These are phyloP conservation scores for Calonectria hongkongensis DNA, from an alignment of 2,329 filamentous ascomycete genomes.

Conservation along the genomic window DNA sequence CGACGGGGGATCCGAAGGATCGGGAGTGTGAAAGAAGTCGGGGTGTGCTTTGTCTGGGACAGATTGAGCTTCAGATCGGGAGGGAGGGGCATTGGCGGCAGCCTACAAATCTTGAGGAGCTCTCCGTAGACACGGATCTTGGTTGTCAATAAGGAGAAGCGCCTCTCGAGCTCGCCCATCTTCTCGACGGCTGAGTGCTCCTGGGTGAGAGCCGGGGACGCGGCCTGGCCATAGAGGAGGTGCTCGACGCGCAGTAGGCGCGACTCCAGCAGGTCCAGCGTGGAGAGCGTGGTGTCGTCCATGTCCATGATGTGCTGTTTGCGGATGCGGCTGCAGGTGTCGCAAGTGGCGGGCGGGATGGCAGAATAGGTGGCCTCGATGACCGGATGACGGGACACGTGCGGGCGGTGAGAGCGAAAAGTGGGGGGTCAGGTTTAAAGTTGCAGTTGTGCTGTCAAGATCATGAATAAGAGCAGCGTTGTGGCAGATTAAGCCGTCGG, in stretches of 20 bases:
- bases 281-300: slow-evolving; percentile 72
- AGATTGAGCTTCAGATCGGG: slow-evolving; percentile 13
- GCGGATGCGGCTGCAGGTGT: slow-evolving; percentile 41
- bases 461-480: slow-evolving; percentile 38
- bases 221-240: slow-evolving; percentile 70
- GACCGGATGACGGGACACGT: slow-evolving; percentile 37
- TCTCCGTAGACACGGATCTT: slow-evolving; percentile 75
- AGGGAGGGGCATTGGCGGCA: neutral
- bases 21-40: slow-evolving; percentile 71
- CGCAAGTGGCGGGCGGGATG: slow-evolving; percentile 36
- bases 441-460: slow-evolving; percentile 38
- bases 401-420: slow-evolving; percentile 48
- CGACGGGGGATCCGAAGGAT: slow-evolving; percentile 68
- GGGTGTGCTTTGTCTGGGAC: slow-evolving; percentile 71
- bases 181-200: slow-evolving; percentile 65
- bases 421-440: slow-evolving; percentile 54
- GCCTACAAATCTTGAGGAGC: slow-evolving; percentile 76
- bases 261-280: slow-evolving; percentile 74
- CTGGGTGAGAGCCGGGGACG: slow-evolving; percentile 57
- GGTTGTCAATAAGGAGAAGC: slow-evolving; percentile 70
- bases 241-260: slow-evolving; percentile 77
- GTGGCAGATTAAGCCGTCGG: slow-evolving; percentile 22
- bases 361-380: slow-evolving; percentile 42
- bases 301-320: slow-evolving; percentile 61
- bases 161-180: slow-evolving; percentile 72